phyloP scores from a whole-genome alignment of 805 yeast genomes.

The Candida taoyuanica region DNA sequence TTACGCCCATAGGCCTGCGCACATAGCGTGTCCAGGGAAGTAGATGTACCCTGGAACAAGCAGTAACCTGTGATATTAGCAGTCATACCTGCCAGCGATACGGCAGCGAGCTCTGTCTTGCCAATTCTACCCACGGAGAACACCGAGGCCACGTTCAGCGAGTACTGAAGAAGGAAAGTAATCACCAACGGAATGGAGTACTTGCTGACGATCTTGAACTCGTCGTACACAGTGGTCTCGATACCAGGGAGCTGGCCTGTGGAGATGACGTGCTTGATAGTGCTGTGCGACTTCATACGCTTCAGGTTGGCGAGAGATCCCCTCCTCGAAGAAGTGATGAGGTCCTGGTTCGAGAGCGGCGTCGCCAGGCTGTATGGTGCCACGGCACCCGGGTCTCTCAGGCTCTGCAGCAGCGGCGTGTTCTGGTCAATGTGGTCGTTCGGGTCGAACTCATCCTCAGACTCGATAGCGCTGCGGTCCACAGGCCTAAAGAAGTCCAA shows the following conservation, averaged over 20 bases:
- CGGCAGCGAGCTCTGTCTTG: slow-evolving; percentile 67
- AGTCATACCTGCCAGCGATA: slow-evolving; percentile 71
- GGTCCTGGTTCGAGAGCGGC: slow-evolving; percentile 7
- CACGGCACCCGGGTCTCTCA: slow-evolving; percentile 19
- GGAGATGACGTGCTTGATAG: slow-evolving; percentile 23
- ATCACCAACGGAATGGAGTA: slow-evolving; percentile 60
- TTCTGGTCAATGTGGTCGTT: slow-evolving; percentile 16
- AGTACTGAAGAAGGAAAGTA: slow-evolving; percentile 67
- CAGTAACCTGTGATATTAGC: slow-evolving; percentile 74
- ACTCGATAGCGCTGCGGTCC: slow-evolving; percentile 9
- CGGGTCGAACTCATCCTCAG: slow-evolving; percentile 10
- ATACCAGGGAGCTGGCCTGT: slow-evolving; percentile 24
- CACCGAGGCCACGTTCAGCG: slow-evolving; percentile 70
- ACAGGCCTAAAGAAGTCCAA: slow-evolving; percentile 23
- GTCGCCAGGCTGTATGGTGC: slow-evolving; percentile 4
- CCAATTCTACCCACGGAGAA: slow-evolving; percentile 76
- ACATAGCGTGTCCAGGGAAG: slow-evolving; percentile 72
- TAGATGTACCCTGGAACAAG: slow-evolving; percentile 72
- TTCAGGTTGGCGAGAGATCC: slow-evolving; percentile 25
- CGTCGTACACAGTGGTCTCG: slow-evolving; percentile 33
- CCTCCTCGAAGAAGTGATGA: slow-evolving; percentile 19
- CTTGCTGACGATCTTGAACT: slow-evolving; percentile 35
- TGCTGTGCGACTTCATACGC: slow-evolving; percentile 23
- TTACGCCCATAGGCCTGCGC: slow-evolving; percentile 75
- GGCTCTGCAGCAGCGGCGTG: slow-evolving; percentile 21